Conservation (phyloP, 169 alveolate genomes). For the Eimeria brunetti region DNA sequence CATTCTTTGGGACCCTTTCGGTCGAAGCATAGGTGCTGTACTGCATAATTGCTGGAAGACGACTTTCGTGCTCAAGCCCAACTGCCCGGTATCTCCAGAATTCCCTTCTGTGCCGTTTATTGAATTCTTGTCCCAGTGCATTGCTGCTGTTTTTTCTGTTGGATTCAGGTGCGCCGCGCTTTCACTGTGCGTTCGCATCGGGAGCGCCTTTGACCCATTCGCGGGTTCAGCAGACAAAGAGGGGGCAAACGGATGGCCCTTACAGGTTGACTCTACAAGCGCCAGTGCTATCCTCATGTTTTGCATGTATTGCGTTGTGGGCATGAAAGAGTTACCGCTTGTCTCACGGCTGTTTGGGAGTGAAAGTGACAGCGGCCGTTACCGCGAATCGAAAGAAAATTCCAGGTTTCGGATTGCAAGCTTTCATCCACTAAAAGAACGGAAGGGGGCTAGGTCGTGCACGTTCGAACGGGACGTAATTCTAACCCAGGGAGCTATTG, state of each 20-base stretch:
- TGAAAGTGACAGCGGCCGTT: background rate
- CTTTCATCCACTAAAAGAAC: conserved; percentile 38
- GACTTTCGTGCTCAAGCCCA: background rate
- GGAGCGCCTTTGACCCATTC: conserved; percentile 46
- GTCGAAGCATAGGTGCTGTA: background rate
- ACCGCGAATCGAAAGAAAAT: background rate
- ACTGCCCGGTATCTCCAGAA: background rate
- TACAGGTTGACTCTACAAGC: conserved; percentile 48
- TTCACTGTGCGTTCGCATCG: conserved; percentile 25
- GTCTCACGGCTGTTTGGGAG: conserved; percentile 23
- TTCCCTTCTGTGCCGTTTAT: background rate
- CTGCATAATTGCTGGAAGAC: background rate
- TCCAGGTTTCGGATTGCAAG: conserved; percentile 32
- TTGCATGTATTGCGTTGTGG: conserved; percentile 25
- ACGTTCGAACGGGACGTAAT: background rate
- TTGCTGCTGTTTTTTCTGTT: background rate
- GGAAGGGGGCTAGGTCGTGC: conserved; percentile 30
- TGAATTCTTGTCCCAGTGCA: background rate
- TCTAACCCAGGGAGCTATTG: conserved; percentile 40
- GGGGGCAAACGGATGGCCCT: background rate
- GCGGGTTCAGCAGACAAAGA: background rate
- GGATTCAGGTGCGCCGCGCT: conserved; percentile 14
- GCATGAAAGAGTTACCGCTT: conserved; percentile 34
- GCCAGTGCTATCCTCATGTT: conserved; percentile 36
- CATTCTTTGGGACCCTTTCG: background rate